These are phyloP conservation scores for Candida loeiensis DNA, from an alignment of 805 yeast species.

Conservation along the genomic window DNA sequence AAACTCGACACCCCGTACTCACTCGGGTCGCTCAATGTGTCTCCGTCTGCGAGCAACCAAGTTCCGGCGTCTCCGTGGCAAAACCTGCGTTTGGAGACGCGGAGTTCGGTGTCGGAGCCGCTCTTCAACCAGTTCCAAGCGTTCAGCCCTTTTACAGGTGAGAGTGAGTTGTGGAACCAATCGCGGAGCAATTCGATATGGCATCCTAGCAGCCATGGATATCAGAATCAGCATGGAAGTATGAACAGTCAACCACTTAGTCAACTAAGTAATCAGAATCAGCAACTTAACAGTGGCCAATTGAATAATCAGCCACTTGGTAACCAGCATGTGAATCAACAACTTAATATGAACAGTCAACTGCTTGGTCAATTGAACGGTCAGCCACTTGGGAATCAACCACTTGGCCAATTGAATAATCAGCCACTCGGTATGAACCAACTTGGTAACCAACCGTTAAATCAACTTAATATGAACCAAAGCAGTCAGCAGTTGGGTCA, in stretches of 20 bases:
- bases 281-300: not conserved
- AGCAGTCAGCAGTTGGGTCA: no score
- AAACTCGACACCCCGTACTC: not conserved
- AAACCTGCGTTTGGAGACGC: no score
- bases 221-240: not conserved
- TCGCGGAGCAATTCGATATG: slow-evolving; percentile 30
- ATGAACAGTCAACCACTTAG: not conserved
- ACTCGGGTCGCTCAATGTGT: not conserved
- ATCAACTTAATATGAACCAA: no score
- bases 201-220: slow-evolving; percentile 10
- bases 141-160: slow-evolving; percentile 19
- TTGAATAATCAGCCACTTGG: not conserved
- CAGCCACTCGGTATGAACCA: not conserved
- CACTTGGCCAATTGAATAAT: slow-evolving; percentile 2
- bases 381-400: slow-evolving; percentile 11
- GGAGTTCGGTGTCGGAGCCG: not conserved
- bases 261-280: not conserved
- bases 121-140: slow-evolving; percentile 6
- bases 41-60: not conserved
- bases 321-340: not conserved
- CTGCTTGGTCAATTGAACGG: not conserved
- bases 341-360: not conserved
- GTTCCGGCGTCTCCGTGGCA: not conserved
- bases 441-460: not conserved
- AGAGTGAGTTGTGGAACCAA: slow-evolving; percentile 5